phyloP scores from a whole-genome alignment of 768 basidiomycete genomes.

The Mycena alexandri region DNA sequence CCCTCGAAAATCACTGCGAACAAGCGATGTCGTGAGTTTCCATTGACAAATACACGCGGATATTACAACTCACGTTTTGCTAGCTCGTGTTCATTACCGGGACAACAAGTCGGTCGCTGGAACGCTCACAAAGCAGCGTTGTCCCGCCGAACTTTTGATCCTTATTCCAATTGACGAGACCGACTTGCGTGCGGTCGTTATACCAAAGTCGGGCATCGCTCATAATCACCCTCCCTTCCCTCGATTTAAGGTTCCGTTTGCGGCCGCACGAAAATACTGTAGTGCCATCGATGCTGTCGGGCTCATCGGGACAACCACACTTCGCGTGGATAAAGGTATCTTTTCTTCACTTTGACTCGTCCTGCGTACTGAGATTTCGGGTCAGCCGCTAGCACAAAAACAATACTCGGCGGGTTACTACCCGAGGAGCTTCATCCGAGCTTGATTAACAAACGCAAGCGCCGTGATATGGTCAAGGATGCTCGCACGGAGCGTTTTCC shows the following conservation, averaged over 20 bases:
- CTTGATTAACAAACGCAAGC: slow-evolving; percentile 1
- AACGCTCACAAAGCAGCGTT: neutral
- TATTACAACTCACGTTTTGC: neutral
- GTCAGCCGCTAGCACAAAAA: neutral
- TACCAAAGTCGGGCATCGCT: neutral
- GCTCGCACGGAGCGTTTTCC: neutral
- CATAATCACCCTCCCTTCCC: neutral
- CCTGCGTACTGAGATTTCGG: no score
- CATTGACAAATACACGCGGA: neutral
- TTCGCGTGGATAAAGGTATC: slow-evolving; percentile 2
- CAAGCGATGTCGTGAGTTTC: neutral
- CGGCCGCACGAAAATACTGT: neutral
- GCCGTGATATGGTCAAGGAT: neutral
- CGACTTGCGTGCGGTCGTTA: neutral
- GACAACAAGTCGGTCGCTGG: neutral
- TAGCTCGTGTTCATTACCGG: neutral
- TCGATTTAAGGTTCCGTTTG: neutral
- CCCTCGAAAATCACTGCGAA: neutral
- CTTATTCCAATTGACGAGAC: slow-evolving; percentile 2
- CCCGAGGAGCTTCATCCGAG: slow-evolving; percentile 5
- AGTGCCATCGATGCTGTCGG: neutral
- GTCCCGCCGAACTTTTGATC: neutral
- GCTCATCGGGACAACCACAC: no score
- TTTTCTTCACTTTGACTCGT: neutral
- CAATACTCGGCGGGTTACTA: neutral